Conservation (phyloP, 345 rosid species). For the Citrus hindsii region DNA sequence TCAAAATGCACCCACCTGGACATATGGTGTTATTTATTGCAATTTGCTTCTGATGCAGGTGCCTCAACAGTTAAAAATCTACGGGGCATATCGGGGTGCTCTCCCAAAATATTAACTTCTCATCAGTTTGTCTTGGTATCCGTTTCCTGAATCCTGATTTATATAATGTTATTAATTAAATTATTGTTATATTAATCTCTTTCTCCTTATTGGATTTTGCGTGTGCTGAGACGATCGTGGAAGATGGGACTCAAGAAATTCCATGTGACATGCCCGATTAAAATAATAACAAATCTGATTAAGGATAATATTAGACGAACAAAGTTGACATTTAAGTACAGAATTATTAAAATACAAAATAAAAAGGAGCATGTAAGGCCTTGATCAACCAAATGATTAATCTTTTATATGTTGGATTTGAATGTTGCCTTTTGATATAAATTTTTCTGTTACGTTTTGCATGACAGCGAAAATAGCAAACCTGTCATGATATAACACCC, state of each 20-base stretch:
- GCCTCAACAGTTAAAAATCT: slow-evolving; percentile 17
- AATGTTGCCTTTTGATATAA: not conserved
- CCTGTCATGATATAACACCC: too few species aligned
- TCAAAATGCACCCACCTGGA: slow-evolving; percentile 1
- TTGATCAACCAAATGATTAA: not conserved
- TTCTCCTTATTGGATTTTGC: slow-evolving; percentile 11
- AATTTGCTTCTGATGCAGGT: slow-evolving; percentile 20
- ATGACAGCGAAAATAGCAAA: not conserved
- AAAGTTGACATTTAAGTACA: slow-evolving; percentile 13
- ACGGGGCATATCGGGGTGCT: not conserved
- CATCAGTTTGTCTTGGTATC: not conserved
- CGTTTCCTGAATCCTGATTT: slow-evolving; percentile 4
- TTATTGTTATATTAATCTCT: not conserved
- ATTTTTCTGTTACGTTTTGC: not conserved
- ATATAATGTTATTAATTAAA: not conserved
- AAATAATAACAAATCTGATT: not conserved
- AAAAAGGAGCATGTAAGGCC: not conserved
- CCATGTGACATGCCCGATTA: slow-evolving; percentile 27
- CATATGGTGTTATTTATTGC: slow-evolving; percentile 10
- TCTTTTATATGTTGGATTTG: not conserved
- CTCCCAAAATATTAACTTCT: not conserved
- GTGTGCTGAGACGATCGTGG: slow-evolving; percentile 21
- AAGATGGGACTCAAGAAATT: slow-evolving; percentile 23
- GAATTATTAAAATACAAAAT: not conserved
- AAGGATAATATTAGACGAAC: not conserved